phyloP scores from a whole-genome alignment of 805 yeast species.

The Candida krabiensis region DNA sequence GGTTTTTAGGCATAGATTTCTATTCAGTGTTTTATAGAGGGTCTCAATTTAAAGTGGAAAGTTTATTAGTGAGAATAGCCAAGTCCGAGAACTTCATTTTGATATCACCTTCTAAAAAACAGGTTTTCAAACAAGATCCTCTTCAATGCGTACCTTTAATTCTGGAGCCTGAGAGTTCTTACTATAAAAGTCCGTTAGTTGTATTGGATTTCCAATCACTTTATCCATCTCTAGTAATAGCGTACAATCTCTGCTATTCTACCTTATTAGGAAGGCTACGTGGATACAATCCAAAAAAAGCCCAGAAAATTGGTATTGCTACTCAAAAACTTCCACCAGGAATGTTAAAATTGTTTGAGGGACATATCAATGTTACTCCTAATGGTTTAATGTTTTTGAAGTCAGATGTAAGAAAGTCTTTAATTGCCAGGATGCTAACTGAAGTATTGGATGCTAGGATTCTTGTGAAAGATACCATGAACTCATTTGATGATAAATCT shows the following conservation, averaged over 20 bases:
- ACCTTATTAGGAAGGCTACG: constrained; percentile 65
- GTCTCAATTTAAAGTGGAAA: constrained; percentile 92
- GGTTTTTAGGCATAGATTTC: constrained; percentile 87
- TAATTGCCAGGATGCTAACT: constrained; percentile 78
- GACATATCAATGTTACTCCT: constrained; percentile 71
- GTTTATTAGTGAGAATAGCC: constrained; percentile 71
- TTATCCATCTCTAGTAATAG: constrained; percentile 90
- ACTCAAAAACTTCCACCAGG: constrained; percentile 56
- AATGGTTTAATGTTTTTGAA: constrained; percentile 84
- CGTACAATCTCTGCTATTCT: constrained; percentile 84
- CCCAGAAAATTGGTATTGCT: constrained; percentile 54
- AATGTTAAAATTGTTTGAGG: constrained; percentile 48
- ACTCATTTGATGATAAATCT: constrained; percentile 44
- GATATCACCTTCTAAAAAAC: constrained; percentile 74
- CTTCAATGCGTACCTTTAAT: constrained; percentile 86
- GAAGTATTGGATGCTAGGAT: constrained; percentile 81
- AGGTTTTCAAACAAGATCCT: constrained; percentile 82
- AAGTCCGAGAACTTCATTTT: constrained; percentile 73
- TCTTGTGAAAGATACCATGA: constrained; percentile 76
- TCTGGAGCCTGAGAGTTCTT: constrained; percentile 86
- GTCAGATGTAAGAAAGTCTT: constrained; percentile 61
- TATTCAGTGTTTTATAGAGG: constrained; percentile 86
- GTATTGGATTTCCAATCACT: constrained; percentile 93
- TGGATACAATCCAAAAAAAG: constrained; percentile 44
- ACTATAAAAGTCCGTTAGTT: constrained; percentile 83